phyloP scores from a whole-genome alignment of 2,329 filamentous ascomycete genomes.

The Penicillium sp. region DNA sequence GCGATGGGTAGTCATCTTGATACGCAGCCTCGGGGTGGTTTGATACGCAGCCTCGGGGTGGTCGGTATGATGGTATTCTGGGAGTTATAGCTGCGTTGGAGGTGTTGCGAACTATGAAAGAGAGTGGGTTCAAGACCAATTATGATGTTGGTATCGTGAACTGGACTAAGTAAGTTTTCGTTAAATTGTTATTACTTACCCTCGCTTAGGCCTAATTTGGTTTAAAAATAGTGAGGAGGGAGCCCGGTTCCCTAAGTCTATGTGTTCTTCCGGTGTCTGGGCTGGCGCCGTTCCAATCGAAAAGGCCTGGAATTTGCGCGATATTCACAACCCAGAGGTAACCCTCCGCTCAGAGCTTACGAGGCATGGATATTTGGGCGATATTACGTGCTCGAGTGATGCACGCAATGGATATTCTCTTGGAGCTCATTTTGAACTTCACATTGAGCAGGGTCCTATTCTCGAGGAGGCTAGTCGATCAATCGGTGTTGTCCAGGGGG shows the following conservation, averaged over 20 bases:
- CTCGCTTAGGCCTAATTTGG: background rate
- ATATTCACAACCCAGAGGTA: constrained; percentile 56
- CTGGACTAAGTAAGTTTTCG: constrained; percentile 52
- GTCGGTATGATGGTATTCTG: constrained; percentile 70
- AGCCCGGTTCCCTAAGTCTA: constrained; percentile 71
- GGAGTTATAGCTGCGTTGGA: constrained; percentile 69
- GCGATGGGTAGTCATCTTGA: constrained; percentile 49
- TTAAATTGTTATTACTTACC: constrained; percentile 23
- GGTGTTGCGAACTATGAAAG: constrained; percentile 64
- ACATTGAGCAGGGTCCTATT: constrained; percentile 76
- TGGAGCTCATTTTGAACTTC: constrained; percentile 74
- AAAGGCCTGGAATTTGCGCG: constrained; percentile 57
- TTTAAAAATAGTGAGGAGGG: constrained; percentile 65
- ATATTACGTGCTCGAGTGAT: constrained; percentile 44
- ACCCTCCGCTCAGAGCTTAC: constrained; percentile 64
- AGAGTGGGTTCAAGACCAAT: constrained; percentile 64
- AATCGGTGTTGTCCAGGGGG: constrained; percentile 66
- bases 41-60: constrained; percentile 32
- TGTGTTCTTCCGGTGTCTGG: constrained; percentile 74
- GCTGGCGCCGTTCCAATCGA: constrained; percentile 61
- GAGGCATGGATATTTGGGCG: constrained; percentile 66
- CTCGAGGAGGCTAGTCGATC: constrained; percentile 61
- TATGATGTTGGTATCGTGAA: constrained; percentile 70
- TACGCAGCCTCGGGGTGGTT: constrained; percentile 33
- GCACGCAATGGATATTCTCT: constrained; percentile 54